Evolutionary conservation across 306 rosid genomes (phyloP).

Genomic region (Corylus avellana): DNA sequence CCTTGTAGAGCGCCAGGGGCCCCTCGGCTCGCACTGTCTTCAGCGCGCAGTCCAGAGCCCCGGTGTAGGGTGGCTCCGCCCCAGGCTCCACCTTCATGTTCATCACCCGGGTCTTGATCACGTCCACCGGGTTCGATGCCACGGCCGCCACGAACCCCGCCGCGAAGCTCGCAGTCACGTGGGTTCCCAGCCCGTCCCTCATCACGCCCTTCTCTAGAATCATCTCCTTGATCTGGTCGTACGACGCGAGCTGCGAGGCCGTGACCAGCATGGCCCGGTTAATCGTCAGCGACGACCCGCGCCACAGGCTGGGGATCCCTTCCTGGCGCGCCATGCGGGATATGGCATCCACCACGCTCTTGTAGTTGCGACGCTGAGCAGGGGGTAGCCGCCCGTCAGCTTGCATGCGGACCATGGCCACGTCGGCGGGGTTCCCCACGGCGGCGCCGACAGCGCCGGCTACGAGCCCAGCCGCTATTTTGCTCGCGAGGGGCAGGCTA

Average conservation of each 20-base stretch:
- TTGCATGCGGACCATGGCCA: constrained; percentile 83
- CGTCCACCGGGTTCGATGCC: constrained; percentile 74
- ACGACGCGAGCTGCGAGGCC: constrained; percentile 74
- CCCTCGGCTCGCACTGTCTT: constrained; percentile 78
- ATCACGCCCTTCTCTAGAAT: constrained; percentile 52
- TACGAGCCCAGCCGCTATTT: constrained; percentile 61
- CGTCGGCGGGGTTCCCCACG: constrained; percentile 76
- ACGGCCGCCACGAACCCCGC: constrained; percentile 85
- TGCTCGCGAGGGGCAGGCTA: constrained; percentile 43
- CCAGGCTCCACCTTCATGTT: constrained; percentile 80
- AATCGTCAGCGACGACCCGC: constrained; percentile 70
- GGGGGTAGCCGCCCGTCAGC: constrained; percentile 74
- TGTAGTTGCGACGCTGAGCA: constrained; percentile 67
- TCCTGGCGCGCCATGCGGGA: constrained; percentile 54
- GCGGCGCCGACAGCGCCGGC: constrained; percentile 69
- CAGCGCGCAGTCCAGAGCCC: constrained; percentile 67
- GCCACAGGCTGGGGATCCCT: constrained; percentile 69
- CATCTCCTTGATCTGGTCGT: constrained; percentile 70
- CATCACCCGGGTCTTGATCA: constrained; percentile 78
- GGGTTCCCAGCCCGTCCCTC: constrained; percentile 78
- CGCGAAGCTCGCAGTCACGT: constrained; percentile 72
- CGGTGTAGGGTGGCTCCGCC: constrained; percentile 55
- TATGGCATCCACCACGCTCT: constrained; percentile 68
- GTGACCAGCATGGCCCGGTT: constrained; percentile 88
- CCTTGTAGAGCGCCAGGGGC: constrained; percentile 69